phyloP scores from a whole-genome alignment of 257 asterid species.

The Orobanche coerulescens region DNA sequence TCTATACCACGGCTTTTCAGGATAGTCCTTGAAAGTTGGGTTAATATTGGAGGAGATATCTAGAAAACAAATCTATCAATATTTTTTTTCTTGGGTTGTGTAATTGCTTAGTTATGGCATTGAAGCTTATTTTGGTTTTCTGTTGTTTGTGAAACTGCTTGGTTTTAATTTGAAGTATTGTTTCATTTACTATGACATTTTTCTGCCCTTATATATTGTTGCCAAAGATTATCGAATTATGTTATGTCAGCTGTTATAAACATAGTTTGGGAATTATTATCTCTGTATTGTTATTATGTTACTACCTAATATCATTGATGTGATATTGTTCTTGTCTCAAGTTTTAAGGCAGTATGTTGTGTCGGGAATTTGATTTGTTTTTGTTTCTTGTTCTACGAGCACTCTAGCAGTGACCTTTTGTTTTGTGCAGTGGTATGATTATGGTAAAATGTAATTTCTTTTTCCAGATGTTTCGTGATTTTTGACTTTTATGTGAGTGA shows the following conservation, averaged over 20 bases:
- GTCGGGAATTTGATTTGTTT: no score
- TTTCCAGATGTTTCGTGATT: background rate
- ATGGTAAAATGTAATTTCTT: background rate
- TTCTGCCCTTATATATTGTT: background rate
- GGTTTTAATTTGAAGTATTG: background rate
- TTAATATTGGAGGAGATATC: background rate
- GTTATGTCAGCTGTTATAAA: no score
- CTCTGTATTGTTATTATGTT: no score
- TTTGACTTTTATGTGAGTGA: background rate
- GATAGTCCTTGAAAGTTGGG: background rate
- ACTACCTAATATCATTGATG: no score
- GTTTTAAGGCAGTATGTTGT: no score
- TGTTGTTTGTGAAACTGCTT: background rate
- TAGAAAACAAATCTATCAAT: no score
- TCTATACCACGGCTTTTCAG: background rate
- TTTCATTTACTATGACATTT: background rate
- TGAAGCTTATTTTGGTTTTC: background rate
- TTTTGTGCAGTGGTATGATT: background rate
- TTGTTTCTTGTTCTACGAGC: no score
- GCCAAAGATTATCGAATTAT: background rate
- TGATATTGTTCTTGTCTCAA: no score
- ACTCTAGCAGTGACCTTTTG: no score
- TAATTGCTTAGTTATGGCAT: no score
- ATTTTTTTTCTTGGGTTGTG: background rate
- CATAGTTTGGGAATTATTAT: no score